Evolutionary conservation across 805 yeast genomes (phyloP).

Genomic region (Nakazawaea anatomiae): DNA sequence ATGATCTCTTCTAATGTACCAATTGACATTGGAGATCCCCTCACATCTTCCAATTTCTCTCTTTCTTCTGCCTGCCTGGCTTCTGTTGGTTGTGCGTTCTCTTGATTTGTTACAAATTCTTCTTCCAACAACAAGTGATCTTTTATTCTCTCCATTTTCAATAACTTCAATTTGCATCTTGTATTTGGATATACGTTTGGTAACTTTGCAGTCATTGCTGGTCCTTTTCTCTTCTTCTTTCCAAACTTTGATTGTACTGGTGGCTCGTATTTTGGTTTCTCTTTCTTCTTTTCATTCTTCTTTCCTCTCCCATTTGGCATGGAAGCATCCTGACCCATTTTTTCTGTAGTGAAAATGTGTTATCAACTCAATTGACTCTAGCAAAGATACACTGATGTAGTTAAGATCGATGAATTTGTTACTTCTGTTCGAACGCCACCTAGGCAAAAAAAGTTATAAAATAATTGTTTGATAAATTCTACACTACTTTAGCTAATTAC

Average conservation of each 20-base stretch:
- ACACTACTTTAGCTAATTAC: not conserved
- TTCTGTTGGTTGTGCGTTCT: constrained; percentile 91
- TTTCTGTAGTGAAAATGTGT: not conserved
- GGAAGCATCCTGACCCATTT: constrained; percentile 20
- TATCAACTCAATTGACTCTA: not conserved
- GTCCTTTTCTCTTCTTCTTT: constrained; percentile 89
- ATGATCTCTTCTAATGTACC: constrained; percentile 96
- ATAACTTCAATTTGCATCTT: constrained; percentile 83
- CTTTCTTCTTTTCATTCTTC: constrained; percentile 46
- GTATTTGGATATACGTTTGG: constrained; percentile 90
- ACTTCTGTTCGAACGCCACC: constrained; percentile 1
- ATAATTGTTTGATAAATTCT: not conserved
- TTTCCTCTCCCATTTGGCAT: constrained; percentile 16
- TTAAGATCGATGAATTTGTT: not conserved
- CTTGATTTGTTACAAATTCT: constrained; percentile 92
- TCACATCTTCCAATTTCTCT: constrained; percentile 87
- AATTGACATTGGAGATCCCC: constrained; percentile 94
- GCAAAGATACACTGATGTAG: not conserved
- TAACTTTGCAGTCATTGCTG: constrained; percentile 75
- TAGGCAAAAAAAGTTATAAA: not conserved
- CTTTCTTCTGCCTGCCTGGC: constrained; percentile 96
- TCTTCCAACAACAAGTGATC: constrained; percentile 94
- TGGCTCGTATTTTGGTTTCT: constrained; percentile 97
- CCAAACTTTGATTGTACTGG: constrained; percentile 95
- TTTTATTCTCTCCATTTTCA: constrained; percentile 93